These are phyloP conservation scores for Gypsophila paniculata DNA, from an alignment of 179 eudicot species.

Conservation along the genomic window DNA sequence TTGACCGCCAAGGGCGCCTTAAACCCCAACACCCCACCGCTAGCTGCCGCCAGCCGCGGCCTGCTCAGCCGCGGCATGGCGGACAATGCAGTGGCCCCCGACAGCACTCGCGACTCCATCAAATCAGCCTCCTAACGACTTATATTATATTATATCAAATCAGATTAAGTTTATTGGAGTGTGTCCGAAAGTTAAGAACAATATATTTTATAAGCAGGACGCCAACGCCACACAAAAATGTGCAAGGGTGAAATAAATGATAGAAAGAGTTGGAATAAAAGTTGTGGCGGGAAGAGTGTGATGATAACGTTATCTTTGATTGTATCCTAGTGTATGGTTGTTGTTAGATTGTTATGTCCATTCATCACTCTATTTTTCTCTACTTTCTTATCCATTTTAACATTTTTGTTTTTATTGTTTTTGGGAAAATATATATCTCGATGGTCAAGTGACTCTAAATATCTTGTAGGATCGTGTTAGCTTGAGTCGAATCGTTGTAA, in stretches of 20 bases:
- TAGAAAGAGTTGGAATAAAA: slow-evolving; percentile 1
- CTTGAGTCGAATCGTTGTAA: too few species aligned
- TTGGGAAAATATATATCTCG: too few species aligned
- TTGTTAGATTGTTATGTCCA: slow-evolving; percentile 34
- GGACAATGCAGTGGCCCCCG: slow-evolving; percentile 57
- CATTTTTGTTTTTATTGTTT: too few species aligned
- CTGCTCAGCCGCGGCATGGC: slow-evolving; percentile 42
- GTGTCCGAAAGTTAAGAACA: too few species aligned
- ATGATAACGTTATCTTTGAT: slow-evolving; percentile 42
- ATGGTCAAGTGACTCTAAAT: too few species aligned
- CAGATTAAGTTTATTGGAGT: too few species aligned
- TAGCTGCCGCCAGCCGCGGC: slow-evolving; percentile 29
- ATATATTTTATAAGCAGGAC: too few species aligned
- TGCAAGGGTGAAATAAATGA: too few species aligned
- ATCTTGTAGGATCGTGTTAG: too few species aligned
- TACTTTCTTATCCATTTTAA: slow-evolving; percentile 18
- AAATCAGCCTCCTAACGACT: background rate
- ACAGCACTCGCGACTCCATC: slow-evolving; percentile 85
- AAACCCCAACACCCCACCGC: slow-evolving; percentile 26
- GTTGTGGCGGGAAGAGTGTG: slow-evolving; percentile 30
- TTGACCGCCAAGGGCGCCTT: slow-evolving; percentile 29
- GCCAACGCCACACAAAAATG: too few species aligned
- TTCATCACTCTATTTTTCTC: slow-evolving; percentile 14
- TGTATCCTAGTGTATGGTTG: slow-evolving; percentile 38
- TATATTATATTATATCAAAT: too few species aligned